Evolutionary conservation across 2,329 filamentous ascomycete genomes (phyloP).

Genomic region (Boeremia lycopersici): DNA sequence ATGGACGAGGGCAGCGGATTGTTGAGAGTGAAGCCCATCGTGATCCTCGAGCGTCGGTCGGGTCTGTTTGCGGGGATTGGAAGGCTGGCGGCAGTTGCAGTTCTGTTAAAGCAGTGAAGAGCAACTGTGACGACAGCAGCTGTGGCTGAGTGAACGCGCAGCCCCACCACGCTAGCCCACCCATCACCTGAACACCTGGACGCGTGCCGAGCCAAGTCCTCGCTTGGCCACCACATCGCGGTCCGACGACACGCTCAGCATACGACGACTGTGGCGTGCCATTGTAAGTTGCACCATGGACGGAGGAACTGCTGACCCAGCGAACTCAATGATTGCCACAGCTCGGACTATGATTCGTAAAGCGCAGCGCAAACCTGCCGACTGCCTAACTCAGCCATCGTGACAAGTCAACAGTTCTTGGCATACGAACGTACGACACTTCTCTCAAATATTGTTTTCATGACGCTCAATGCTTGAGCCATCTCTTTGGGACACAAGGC

Average conservation of each 20-base stretch:
- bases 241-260: not conserved
- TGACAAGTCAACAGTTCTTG: no score
- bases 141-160: constrained; percentile 15
- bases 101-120: constrained; percentile 3
- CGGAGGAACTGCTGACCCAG: no score
- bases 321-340: no score
- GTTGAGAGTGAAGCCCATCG: constrained; percentile 57
- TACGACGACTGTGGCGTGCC: constrained; percentile 6
- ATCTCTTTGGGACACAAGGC: no score
- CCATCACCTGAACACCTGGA: constrained; percentile 14
- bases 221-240: not conserved
- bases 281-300: no score
- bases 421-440: no score
- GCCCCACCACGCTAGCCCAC: constrained; percentile 7
- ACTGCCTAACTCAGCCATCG: no score
- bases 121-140: constrained; percentile 14
- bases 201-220: constrained; percentile 8
- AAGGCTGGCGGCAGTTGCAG: not conserved
- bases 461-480: no score
- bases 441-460: no score
- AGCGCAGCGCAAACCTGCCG: no score
- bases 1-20: constrained; percentile 61
- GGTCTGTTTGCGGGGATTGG: constrained; percentile 6
- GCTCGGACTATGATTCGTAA: no score
- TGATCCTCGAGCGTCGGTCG: constrained; percentile 7